Conservation (phyloP, 2,329 filamentous ascomycete genomes). For the Trichophyton rubrum region DNA sequence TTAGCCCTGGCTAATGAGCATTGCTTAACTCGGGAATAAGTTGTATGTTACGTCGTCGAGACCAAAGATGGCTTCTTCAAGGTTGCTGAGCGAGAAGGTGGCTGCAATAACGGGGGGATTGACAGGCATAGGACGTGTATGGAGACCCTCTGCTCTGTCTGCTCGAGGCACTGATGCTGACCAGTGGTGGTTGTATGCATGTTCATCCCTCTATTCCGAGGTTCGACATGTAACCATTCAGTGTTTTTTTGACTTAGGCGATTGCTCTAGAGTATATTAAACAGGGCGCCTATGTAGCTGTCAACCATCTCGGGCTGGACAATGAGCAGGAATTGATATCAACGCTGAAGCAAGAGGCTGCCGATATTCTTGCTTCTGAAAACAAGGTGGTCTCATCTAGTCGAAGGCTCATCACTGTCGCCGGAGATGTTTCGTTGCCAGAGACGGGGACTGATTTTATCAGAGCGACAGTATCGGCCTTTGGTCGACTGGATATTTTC, state of each 20-base stretch:
- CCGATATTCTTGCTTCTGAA: slow-evolving; percentile 9
- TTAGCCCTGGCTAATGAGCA: neutral
- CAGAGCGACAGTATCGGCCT: slow-evolving; percentile 45
- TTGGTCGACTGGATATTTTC: slow-evolving; percentile 56
- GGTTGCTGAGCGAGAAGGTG: slow-evolving; percentile 58
- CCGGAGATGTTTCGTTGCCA: slow-evolving; percentile 66
- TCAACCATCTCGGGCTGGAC: slow-evolving; percentile 58
- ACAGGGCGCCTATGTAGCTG: slow-evolving; percentile 64
- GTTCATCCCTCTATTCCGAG: neutral
- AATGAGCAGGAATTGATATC: slow-evolving; percentile 30
- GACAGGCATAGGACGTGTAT: slow-evolving; percentile 64
- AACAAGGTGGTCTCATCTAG: slow-evolving; percentile 6
- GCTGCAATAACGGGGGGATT: slow-evolving; percentile 79
- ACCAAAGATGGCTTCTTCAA: neutral
- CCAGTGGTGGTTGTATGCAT: neutral
- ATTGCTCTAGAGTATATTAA: slow-evolving; percentile 67
- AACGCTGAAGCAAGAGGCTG: slow-evolving; percentile 35
- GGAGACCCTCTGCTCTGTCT: neutral
- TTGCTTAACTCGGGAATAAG: neutral
- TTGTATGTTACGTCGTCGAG: no score
- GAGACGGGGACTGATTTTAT: slow-evolving; percentile 60
- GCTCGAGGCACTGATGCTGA: neutral
- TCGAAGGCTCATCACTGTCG: slow-evolving; percentile 48
- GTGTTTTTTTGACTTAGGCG: slow-evolving; percentile 32
- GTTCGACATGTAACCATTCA: neutral